Evolutionary conservation across 805 yeast genomes (phyloP), one percentile per base, ranked within the genome.

Genomic region (Saturnispora serradocipensis): DNA sequence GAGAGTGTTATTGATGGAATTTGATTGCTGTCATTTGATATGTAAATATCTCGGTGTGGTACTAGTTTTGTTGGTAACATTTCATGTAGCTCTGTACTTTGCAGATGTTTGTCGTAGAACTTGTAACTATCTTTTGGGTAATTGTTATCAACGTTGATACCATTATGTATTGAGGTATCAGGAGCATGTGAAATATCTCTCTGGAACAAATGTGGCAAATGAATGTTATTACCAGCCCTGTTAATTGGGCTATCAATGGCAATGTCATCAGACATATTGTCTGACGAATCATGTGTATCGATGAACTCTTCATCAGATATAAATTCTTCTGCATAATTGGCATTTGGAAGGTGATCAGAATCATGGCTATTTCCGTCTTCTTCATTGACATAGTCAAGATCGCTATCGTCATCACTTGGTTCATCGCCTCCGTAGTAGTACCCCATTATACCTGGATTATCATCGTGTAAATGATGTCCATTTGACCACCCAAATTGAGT

Each of bases 361-460:
- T 43, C 46, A 18, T 25, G 46, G 16, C 16, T 38, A 5, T 43
- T 36, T 4, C 15, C 38, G 24, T 35, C 35, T 9, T 48, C 47
- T 30, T 42, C 32, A 27, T 49, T 45, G 22, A 36, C 30, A n/a
- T 25, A 11, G 28, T 45, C 27, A 38, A 10, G 40, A 10, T 36
- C 10, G 13, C 16, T 22, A 7, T 16, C 44, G 25, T 22, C 46
- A 16, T 45, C 48, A 20, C 27, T 45, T 27, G 51, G 46, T 13
- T 36, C 27, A 53, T 53, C 50, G 28, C 50, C 47, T 10, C 52
- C 52, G 10, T 50, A 45, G n/a, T 50, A 50, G 44, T 46, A 38
- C 16, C 40, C 52, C 36, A 49, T 43, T 22, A 24, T 42, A 18
- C 47, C 47, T 5, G 44, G 27, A 9, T 25, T 20, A 49, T 49